These are phyloP conservation scores for Tetrapisispora nanseiensis DNA, from an alignment of 805 yeast species.

Conservation along the genomic window DNA sequence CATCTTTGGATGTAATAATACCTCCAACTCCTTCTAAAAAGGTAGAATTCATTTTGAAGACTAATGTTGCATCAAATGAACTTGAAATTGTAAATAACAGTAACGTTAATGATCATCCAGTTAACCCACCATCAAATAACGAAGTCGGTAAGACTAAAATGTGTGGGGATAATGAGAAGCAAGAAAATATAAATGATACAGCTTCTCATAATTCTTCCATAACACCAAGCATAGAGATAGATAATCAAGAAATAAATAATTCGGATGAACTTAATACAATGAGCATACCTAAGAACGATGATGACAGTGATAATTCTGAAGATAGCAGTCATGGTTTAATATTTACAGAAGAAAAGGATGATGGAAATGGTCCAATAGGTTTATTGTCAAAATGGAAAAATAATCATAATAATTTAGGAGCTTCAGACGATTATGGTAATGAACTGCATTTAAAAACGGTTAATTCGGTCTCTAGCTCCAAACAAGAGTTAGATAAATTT, in stretches of 20 bases:
- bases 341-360: not conserved
- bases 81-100: not conserved
- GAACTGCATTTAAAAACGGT: not conserved
- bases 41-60: constrained; percentile 36
- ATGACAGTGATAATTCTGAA: no score
- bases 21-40: constrained; percentile 66
- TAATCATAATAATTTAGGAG: constrained; percentile 19
- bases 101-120: not conserved
- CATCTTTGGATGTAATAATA: constrained; percentile 34
- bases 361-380: constrained; percentile 18
- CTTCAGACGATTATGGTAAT: not conserved
- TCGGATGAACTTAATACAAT: not conserved
- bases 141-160: no score
- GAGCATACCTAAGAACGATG: not conserved
- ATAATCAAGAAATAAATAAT: not conserved
- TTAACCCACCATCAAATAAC: no score
- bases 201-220: not conserved
- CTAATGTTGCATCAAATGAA: constrained; percentile 20
- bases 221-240: not conserved
- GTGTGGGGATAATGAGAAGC: no score
- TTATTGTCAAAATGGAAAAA: constrained; percentile 25
- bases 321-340: not conserved
- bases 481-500: constrained; percentile 30
- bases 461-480: constrained; percentile 1
- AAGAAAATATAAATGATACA: not conserved